These are phyloP conservation scores for Trichoderma koningiopsis DNA, from an alignment of 2,329 filamentous ascomycete species.

Conservation along the genomic window DNA sequence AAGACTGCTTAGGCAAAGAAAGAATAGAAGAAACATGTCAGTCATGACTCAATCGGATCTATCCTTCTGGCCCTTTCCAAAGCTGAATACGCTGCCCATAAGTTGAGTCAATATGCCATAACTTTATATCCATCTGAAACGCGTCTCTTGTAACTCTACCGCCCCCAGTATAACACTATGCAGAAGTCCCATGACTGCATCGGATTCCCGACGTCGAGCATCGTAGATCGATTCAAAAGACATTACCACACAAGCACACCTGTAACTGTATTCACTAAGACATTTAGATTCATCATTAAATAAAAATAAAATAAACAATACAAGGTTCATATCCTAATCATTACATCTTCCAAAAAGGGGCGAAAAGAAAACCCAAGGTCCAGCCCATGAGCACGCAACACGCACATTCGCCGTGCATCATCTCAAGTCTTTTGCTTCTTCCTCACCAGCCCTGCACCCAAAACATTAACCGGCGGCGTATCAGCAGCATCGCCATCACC, in stretches of 20 bases:
- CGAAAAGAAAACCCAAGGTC: neutral
- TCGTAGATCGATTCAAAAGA: neutral
- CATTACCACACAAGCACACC: neutral
- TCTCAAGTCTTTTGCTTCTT: conserved; percentile 56
- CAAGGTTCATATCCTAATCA: neutral
- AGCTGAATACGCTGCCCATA: no score
- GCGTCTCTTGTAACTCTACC: no score
- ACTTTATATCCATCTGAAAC: no score
- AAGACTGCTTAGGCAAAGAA: neutral
- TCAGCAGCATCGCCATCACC: conserved; percentile 18
- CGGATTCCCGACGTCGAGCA: no score
- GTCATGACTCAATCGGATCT: no score
- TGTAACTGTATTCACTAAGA: neutral
- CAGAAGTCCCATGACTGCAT: no score
- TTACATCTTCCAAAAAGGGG: neutral
- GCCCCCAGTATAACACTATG: no score
- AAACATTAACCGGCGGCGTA: conserved; percentile 46
- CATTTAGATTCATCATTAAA: neutral
- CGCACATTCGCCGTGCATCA: neutral
- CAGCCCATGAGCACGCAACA: neutral
- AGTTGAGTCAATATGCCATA: no score
- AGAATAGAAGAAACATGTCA: no score
- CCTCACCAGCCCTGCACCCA: conserved; percentile 53
- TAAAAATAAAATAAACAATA: neutral
- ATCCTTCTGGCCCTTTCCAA: no score